Evolutionary conservation across 805 yeast species (phyloP).

Genomic region (Yarrowia deformans): DNA sequence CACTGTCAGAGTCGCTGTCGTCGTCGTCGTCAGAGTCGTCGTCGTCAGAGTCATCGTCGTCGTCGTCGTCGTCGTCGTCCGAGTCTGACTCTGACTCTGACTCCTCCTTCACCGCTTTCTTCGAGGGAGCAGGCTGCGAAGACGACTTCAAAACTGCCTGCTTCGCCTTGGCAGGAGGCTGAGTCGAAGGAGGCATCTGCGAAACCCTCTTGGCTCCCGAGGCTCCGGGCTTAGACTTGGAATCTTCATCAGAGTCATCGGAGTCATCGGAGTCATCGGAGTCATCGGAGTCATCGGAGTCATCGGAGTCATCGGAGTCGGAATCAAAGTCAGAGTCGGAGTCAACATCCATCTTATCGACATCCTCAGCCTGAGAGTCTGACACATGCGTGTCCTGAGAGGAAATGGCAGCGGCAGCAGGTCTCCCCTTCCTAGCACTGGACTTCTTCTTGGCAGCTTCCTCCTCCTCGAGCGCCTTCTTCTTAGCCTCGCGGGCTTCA

Average conservation of each 20-base stretch:
- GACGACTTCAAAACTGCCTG: neutral
- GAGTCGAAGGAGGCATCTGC: slow-evolving; percentile 11
- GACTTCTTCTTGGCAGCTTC: slow-evolving; percentile 3
- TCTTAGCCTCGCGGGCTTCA: neutral
- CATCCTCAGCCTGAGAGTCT: neutral
- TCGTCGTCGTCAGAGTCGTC: slow-evolving; percentile 3
- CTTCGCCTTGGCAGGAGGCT: slow-evolving; percentile 9
- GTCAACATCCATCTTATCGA: slow-evolving; percentile 2
- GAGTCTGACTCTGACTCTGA: slow-evolving; percentile 5
- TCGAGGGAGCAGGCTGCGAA: neutral
- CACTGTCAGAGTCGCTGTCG: slow-evolving; percentile 6
- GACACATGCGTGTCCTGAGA: slow-evolving; percentile 26
- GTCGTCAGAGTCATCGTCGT: slow-evolving; percentile 16
- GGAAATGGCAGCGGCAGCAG: neutral
- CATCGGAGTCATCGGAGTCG: slow-evolving; percentile 12
- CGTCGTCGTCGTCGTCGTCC: neutral
- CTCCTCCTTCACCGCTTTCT: slow-evolving; percentile 5
- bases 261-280: neutral
- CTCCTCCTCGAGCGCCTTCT: slow-evolving; percentile 13
- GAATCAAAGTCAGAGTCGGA: slow-evolving; percentile 8
- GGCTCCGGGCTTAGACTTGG: neutral
- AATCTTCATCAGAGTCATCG: neutral
- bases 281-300: neutral
- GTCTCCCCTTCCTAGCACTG: neutral
- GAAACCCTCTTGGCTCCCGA: neutral